These are phyloP conservation scores for Paraphaeosphaeria minitans DNA, from an alignment of 2,329 filamentous ascomycete genomes.

Conservation along the genomic window DNA sequence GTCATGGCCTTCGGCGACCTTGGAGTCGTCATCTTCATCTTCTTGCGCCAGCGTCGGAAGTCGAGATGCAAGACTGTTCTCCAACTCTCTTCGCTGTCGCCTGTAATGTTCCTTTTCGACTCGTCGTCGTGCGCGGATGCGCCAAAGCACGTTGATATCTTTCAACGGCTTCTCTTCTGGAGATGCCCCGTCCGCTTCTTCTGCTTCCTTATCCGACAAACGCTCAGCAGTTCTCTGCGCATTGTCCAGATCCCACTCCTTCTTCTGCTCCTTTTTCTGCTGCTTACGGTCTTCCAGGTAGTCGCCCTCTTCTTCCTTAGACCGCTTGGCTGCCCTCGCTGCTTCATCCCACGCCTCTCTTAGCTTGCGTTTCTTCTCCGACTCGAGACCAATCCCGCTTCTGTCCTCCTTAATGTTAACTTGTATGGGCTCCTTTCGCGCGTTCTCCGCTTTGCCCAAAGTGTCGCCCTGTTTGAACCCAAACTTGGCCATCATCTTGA, in stretches of 20 bases:
- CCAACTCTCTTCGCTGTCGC: slow-evolving; percentile 34
- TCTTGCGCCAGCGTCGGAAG: slow-evolving; percentile 67
- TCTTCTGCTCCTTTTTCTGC: slow-evolving; percentile 42
- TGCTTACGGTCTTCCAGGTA: slow-evolving; percentile 42
- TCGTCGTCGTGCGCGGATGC: slow-evolving; percentile 72
- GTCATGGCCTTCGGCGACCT: slow-evolving; percentile 67
- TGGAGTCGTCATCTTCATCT: slow-evolving; percentile 75
- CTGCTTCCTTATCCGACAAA: slow-evolving; percentile 58
- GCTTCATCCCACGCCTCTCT: slow-evolving; percentile 44
- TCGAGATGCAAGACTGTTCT: slow-evolving; percentile 46
- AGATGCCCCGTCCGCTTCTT: slow-evolving; percentile 28
- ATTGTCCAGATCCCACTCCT: slow-evolving; percentile 72
- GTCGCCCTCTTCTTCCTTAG: slow-evolving; percentile 54
- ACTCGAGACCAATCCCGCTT: slow-evolving; percentile 82
- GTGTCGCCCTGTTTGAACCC: slow-evolving; percentile 80
- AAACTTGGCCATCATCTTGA: slow-evolving; percentile 96
- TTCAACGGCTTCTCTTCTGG: slow-evolving; percentile 60
- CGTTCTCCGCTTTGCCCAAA: slow-evolving; percentile 67
- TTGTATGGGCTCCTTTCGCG: slow-evolving; percentile 72
- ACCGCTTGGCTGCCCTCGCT: slow-evolving; percentile 39
- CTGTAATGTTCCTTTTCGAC: slow-evolving; percentile 71
- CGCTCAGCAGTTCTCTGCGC: slow-evolving; percentile 84
- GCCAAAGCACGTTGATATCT: slow-evolving; percentile 78
- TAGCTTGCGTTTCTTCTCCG: slow-evolving; percentile 78
- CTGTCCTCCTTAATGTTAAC: slow-evolving; percentile 78